These are phyloP conservation scores for Gamarada debralockiae DNA, from an alignment of 495 filamentous ascomycete species.

Conservation along the genomic window DNA sequence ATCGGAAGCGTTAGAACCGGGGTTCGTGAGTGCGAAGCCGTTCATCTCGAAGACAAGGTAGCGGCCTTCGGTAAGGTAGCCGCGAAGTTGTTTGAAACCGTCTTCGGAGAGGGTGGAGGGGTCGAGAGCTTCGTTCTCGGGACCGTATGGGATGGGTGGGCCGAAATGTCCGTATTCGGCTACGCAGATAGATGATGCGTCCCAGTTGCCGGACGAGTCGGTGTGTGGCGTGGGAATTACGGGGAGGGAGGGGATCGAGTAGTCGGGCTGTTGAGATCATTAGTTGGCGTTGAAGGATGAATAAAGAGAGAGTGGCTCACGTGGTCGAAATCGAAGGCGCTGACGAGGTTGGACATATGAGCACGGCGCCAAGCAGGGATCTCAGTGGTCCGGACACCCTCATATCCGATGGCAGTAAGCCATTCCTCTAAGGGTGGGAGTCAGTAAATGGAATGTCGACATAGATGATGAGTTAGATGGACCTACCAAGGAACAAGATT, in stretches of 20 bases:
- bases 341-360: constrained; percentile 32
- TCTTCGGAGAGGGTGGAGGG: constrained; percentile 18
- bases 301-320: neutral
- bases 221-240: neutral
- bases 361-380: constrained; percentile 27
- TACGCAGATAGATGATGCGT: neutral
- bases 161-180: too few species aligned
- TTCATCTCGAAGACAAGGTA: constrained; percentile 22
- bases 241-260: neutral
- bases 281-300: neutral
- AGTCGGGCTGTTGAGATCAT: constrained; percentile 9
- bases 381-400: constrained; percentile 20
- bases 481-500: constrained; percentile 45
- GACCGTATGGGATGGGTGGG: neutral
- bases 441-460: neutral
- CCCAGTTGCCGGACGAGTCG: neutral
- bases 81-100: constrained; percentile 31
- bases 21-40: constrained; percentile 20
- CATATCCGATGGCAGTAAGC: constrained; percentile 27
- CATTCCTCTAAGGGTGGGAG: constrained; percentile 34
- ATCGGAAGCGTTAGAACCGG: neutral
- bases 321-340: constrained; percentile 30
- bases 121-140: neutral
- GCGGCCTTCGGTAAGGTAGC: constrained; percentile 28
- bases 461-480: neutral